Conservation (phyloP, 2,329 filamentous ascomycete genomes). For the Phialophora expanda region DNA sequence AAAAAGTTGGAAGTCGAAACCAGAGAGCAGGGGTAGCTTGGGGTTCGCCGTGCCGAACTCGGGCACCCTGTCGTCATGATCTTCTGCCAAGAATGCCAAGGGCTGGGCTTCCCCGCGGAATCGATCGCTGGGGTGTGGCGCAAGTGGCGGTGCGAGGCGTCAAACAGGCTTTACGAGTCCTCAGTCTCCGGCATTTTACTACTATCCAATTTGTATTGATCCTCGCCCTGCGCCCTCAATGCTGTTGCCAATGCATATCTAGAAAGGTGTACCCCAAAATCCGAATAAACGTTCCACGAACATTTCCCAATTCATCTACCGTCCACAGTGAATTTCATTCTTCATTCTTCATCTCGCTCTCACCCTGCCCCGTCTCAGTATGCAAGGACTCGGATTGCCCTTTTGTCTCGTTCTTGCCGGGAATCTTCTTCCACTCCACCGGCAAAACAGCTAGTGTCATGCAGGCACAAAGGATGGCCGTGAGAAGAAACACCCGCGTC, state of each 20-base stretch:
- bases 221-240: not conserved
- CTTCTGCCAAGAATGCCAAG: conserved; percentile 1
- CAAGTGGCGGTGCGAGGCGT: not conserved
- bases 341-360: not conserved
- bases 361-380: not conserved
- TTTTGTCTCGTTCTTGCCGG: not conserved
- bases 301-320: not conserved
- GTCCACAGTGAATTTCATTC: not conserved
- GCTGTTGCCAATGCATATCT: not conserved
- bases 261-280: not conserved
- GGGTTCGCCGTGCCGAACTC: not conserved
- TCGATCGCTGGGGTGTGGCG: not conserved
- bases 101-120: not conserved
- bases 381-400: not conserved
- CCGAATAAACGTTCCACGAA: not conserved
- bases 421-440: conserved; percentile 10
- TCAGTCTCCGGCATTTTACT: no score
- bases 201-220: no score
- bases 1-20: conserved; percentile 8
- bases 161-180: not conserved
- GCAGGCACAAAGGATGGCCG: not conserved
- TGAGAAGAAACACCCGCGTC: conserved; percentile 6
- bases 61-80: conserved; percentile 5
- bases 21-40: not conserved
- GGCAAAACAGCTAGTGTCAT: not conserved